These are phyloP conservation scores for Phoma sp. DNA, from an alignment of 2,329 filamentous ascomycete species.

Conservation along the genomic window DNA sequence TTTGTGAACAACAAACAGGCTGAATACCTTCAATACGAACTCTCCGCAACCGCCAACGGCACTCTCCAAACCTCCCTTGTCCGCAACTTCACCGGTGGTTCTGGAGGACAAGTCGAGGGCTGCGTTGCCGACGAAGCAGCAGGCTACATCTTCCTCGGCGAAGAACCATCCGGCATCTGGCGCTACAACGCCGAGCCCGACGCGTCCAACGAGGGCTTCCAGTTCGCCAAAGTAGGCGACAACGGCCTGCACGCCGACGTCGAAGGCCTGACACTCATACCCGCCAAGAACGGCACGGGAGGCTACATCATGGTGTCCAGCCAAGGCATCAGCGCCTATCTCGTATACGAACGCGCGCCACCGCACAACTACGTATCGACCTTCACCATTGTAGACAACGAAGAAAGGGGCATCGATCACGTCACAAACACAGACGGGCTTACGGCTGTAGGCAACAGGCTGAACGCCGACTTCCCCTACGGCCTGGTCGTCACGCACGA, in stretches of 20 bases:
- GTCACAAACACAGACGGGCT: slow-evolving; percentile 63
- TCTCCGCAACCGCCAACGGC: slow-evolving; percentile 50
- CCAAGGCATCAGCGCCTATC: slow-evolving; percentile 61
- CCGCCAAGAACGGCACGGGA: slow-evolving; percentile 52
- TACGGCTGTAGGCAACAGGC: slow-evolving; percentile 53
- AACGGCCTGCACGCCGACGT: slow-evolving; percentile 58
- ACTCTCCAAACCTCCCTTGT: slow-evolving; percentile 57
- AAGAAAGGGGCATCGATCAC: slow-evolving; percentile 53
- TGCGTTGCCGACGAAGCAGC: slow-evolving; percentile 61
- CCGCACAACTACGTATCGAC: slow-evolving; percentile 60
- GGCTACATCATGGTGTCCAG: slow-evolving; percentile 61
- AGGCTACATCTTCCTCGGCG: slow-evolving; percentile 59
- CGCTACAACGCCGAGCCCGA: slow-evolving; percentile 60
- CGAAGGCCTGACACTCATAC: slow-evolving; percentile 61
- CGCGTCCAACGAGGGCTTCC: slow-evolving; percentile 42
- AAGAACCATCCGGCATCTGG: slow-evolving; percentile 61
- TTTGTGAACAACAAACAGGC: slow-evolving; percentile 63
- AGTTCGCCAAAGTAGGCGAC: slow-evolving; percentile 54
- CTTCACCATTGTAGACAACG: slow-evolving; percentile 56
- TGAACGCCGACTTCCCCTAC: slow-evolving; percentile 48
- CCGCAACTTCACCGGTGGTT: slow-evolving; percentile 59
- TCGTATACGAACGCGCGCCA: slow-evolving; percentile 57
- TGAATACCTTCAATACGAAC: slow-evolving; percentile 61
- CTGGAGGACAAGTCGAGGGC: slow-evolving; percentile 61
- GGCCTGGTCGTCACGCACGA: slow-evolving; percentile 61